Evolutionary conservation across 495 filamentous ascomycete genomes (phyloP).

Genomic region (Penicillium soppii): DNA sequence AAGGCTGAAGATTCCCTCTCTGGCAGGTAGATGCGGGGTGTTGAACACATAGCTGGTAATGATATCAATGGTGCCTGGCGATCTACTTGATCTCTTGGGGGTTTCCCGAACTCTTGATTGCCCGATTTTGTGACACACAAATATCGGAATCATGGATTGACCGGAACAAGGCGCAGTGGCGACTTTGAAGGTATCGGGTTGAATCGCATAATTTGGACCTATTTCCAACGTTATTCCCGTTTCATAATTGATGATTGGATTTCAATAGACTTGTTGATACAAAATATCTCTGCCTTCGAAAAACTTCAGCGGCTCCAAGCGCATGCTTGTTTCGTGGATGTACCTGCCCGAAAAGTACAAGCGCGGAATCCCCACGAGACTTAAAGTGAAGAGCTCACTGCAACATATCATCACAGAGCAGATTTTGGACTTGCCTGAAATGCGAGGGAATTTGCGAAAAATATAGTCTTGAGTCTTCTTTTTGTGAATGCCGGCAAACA

Average conservation of each 20-base stretch:
- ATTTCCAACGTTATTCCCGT: no score
- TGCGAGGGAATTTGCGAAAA: slow-evolving; percentile 23
- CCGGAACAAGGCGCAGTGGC: neutral
- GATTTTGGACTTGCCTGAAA: neutral
- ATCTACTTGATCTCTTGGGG: slow-evolving; percentile 1
- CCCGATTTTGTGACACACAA: neutral
- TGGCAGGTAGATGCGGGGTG: slow-evolving; percentile 22
- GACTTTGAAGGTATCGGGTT: neutral
- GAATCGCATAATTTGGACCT: neutral
- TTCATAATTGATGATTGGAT: neutral
- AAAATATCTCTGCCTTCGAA: neutral
- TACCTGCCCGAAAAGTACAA: slow-evolving; percentile 23
- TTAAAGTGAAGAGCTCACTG: neutral
- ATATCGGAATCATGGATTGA: neutral
- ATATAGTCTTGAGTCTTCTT: no score
- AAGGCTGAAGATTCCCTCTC: slow-evolving; percentile 16
- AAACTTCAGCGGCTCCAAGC: neutral
- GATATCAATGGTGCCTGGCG: slow-evolving; percentile 10
- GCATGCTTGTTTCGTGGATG: slow-evolving; percentile 17
- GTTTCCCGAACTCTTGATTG: neutral
- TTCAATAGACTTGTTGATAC: neutral
- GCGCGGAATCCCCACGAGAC: neutral
- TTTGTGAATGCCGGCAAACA: no score
- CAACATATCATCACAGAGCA: neutral
- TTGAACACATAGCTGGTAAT: neutral